These are phyloP conservation scores for Acer negundo DNA, from an alignment of 345 rosid genomes.

Conservation along the genomic window DNA sequence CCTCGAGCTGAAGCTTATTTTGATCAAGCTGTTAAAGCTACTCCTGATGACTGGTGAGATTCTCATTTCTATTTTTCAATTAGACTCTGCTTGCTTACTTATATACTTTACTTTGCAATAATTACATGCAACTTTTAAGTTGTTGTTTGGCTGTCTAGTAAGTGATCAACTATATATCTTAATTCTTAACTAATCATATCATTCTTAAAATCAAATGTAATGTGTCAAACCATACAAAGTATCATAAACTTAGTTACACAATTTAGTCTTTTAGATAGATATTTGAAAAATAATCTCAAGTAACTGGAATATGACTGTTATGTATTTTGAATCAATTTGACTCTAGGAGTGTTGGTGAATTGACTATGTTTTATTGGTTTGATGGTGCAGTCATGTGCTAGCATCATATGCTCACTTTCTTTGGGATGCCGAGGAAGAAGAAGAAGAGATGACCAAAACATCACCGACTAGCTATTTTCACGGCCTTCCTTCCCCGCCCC, in stretches of 20 bases:
- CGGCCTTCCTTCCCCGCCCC: constrained; percentile 38
- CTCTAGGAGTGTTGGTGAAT: background rate
- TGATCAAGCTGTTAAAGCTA: constrained; percentile 74
- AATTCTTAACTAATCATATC: too few species aligned
- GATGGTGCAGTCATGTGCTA: constrained; percentile 66
- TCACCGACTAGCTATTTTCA: constrained; percentile 32
- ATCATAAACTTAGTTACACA: background rate
- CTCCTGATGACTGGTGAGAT: constrained; percentile 81
- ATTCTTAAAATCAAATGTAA: too few species aligned
- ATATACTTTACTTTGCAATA: too few species aligned
- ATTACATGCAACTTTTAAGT: too few species aligned
- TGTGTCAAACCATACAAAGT: too few species aligned
- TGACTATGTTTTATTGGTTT: constrained; percentile 16
- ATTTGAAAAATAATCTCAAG: background rate
- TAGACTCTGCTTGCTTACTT: too few species aligned
- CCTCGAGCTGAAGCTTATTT: constrained; percentile 76
- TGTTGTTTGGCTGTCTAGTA: too few species aligned
- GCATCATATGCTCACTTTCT: constrained; percentile 91
- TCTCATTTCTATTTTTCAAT: background rate
- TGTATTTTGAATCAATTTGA: background rate
- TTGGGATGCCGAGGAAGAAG: constrained; percentile 87
- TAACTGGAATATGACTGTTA: background rate
- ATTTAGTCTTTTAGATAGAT: background rate
- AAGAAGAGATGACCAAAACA: constrained; percentile 25
- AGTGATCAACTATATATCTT: too few species aligned